A percentile compares a stretch with the other conserved stretches of the same genome.
Conservation (phyloP, 495 filamentous ascomycete genomes). For the Jackrogersella minutella region DNA sequence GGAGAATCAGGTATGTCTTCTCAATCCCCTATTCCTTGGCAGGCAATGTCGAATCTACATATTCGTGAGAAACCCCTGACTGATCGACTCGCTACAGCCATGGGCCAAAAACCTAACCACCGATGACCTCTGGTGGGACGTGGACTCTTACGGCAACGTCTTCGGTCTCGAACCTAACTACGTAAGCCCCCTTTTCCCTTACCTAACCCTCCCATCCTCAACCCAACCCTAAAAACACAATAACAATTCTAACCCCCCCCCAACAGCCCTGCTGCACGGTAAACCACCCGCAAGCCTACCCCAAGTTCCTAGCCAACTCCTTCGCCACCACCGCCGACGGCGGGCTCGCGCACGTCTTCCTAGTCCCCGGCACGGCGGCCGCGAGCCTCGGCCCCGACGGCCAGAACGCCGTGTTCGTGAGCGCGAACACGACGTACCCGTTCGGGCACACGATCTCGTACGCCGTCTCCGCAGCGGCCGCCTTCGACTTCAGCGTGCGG, state of each 20-base stretch:
- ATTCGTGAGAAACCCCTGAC: background rate
- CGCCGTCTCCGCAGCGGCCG: constrained; percentile 48
- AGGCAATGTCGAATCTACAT: background rate
- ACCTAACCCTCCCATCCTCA: background rate
- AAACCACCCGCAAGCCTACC: constrained; percentile 68
- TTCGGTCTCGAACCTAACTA: constrained; percentile 56
- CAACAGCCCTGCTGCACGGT: constrained; percentile 66
- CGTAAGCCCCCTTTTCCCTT: constrained; percentile 10
- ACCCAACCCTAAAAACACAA: background rate
- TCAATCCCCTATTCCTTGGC: background rate
- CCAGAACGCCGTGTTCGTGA: constrained; percentile 12
- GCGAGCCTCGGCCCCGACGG: constrained; percentile 19
- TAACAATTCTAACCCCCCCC: background rate
- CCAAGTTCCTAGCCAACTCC: constrained; percentile 60
- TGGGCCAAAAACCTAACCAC: constrained; percentile 49
- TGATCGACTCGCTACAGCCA: constrained; percentile 32
- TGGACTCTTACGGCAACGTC: constrained; percentile 49
- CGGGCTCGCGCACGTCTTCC: constrained; percentile 54
- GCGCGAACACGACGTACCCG: constrained; percentile 59
- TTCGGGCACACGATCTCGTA: constrained; percentile 60
- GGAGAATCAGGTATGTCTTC: constrained; percentile 56
- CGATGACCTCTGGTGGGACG: constrained; percentile 57
- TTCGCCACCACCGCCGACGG: constrained; percentile 41
- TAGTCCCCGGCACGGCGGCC: constrained; percentile 45
- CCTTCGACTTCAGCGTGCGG: constrained; percentile 60